phyloP scores from a whole-genome alignment of 2,329 filamentous ascomycete genomes.

The Hypoxylon sp. region DNA sequence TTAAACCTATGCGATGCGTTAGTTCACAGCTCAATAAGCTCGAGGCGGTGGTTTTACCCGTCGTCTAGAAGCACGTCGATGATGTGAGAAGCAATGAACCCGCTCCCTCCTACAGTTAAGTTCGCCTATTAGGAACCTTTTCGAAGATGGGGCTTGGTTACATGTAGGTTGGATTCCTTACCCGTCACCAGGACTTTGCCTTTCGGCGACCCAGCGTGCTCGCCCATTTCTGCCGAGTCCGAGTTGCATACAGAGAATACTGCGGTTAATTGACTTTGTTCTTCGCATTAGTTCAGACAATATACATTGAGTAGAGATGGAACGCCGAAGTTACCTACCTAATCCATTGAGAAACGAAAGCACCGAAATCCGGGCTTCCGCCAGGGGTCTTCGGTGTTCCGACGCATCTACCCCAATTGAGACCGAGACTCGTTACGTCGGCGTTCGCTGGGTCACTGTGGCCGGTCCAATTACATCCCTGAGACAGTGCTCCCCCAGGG shows the following conservation, averaged over 20 bases:
- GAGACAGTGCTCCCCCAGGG: not conserved
- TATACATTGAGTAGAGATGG: not conserved
- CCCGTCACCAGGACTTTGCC: conserved; percentile 50
- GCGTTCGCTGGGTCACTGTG: not conserved
- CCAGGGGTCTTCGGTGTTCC: conserved; percentile 31
- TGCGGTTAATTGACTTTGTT: not conserved
- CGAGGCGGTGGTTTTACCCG: conserved; percentile 48
- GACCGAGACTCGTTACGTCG: conserved; percentile 11
- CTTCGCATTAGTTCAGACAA: not conserved
- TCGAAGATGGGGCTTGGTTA: not conserved
- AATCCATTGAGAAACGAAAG: not conserved
- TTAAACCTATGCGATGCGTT: conserved; percentile 53
- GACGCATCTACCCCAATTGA: conserved; percentile 36
- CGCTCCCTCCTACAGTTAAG: conserved; percentile 59
- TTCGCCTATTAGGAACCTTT: conserved; percentile 4
- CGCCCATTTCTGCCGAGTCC: conserved; percentile 4
- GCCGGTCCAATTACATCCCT: not conserved
- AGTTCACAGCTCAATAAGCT: conserved; percentile 55
- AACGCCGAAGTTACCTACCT: not conserved
- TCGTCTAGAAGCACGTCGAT: conserved; percentile 61
- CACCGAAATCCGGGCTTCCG: not conserved
- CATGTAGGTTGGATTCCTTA: conserved; percentile 20
- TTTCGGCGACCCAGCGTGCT: conserved; percentile 4
- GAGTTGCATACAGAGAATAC: not conserved
- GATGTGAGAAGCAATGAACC: conserved; percentile 67